Percentiles rank a stretch among this genome's conserved stretches.
These are phyloP conservation scores for Hortiboletus flavorubellus DNA, from an alignment of 768 basidiomycete genomes.

Conservation along the genomic window DNA sequence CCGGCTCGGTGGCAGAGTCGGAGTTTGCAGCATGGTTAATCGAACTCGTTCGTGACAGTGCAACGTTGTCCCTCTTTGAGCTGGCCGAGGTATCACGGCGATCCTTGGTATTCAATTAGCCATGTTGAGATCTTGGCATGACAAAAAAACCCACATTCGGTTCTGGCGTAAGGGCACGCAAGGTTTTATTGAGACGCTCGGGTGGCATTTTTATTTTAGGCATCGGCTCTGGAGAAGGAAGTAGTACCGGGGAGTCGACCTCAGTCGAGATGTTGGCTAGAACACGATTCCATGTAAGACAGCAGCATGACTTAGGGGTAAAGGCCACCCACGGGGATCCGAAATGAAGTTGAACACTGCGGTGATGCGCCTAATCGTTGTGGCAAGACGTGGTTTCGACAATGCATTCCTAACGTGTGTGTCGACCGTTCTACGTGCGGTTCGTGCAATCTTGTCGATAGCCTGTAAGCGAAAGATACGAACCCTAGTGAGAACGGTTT, in stretches of 20 bases:
- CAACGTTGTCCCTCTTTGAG: constrained; percentile 4
- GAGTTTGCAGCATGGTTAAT: constrained; percentile 12
- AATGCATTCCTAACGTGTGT: constrained; percentile 71
- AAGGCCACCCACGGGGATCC: constrained; percentile 55
- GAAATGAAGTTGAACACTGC: constrained; percentile 66
- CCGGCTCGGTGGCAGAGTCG: constrained; percentile 31
- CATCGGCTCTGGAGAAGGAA: constrained; percentile 16
- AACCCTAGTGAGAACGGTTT: constrained; percentile 1
- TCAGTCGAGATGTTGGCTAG: constrained; percentile 52
- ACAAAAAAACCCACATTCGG: constrained; percentile 19
- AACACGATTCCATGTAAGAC: constrained; percentile 13
- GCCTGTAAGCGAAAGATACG: constrained; percentile 39
- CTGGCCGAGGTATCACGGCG: neutral
- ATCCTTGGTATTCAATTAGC: constrained; percentile 19
- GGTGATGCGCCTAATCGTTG: constrained; percentile 65
- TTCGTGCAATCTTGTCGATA: constrained; percentile 66
- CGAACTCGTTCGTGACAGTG: constrained; percentile 9
- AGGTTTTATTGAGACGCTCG: constrained; percentile 3
- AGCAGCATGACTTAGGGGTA: constrained; percentile 3
- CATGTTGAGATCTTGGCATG: neutral
- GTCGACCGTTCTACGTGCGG: constrained; percentile 63
- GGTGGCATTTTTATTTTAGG: constrained; percentile 12
- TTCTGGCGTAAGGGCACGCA: constrained; percentile 7
- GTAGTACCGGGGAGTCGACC: constrained; percentile 44
- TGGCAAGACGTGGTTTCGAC: constrained; percentile 64